Percentiles rank a stretch among this genome's conserved stretches.
Evolutionary conservation across 176 grass and related monocot species (phyloP).

Genomic region (Tillandsia fasciculata): DNA sequence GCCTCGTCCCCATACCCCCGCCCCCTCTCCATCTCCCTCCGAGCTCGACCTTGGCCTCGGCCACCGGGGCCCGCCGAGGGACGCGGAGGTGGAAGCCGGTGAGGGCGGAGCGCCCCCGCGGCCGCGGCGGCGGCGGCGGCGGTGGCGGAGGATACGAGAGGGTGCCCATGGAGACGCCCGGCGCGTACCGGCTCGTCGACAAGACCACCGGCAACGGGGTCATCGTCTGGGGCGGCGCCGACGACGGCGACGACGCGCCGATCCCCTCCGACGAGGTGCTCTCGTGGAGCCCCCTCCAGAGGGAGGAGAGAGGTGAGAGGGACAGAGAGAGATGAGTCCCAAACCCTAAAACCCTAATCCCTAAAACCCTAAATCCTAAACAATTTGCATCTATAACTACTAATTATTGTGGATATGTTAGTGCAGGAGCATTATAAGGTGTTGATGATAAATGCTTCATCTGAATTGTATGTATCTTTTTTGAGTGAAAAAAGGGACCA

Average conservation of each 20-base stretch:
- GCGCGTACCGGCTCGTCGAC: slow-evolving; percentile 72
- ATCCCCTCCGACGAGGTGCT: slow-evolving; percentile 47
- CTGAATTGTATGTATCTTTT: no score
- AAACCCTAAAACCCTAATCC: no score
- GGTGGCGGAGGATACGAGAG: slow-evolving; percentile 36
- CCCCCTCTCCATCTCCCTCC: slow-evolving; percentile 14
- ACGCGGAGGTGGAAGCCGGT: slow-evolving; percentile 6
- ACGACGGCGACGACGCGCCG: slow-evolving; percentile 22
- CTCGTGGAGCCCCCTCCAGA: slow-evolving; percentile 20
- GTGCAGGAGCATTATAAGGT: no score
- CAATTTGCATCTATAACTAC: no score
- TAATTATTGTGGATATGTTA: no score
- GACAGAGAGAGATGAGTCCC: no score
- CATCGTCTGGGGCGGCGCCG: slow-evolving; percentile 74
- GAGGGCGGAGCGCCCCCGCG: slow-evolving; percentile 16
- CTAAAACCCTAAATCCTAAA: no score
- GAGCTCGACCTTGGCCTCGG: neutral
- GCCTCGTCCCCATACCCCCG: slow-evolving; percentile 6
- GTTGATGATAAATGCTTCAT: no score
- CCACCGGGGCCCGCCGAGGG: slow-evolving; percentile 13
- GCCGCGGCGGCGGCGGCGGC: slow-evolving; percentile 21
- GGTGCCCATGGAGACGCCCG: slow-evolving; percentile 47
- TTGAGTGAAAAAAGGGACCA: no score
- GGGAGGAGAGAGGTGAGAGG: slow-evolving; percentile 5
- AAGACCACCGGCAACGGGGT: slow-evolving; percentile 43